phyloP scores from a whole-genome alignment of 106 monocot genomes.

The Dendrobium officinale region DNA sequence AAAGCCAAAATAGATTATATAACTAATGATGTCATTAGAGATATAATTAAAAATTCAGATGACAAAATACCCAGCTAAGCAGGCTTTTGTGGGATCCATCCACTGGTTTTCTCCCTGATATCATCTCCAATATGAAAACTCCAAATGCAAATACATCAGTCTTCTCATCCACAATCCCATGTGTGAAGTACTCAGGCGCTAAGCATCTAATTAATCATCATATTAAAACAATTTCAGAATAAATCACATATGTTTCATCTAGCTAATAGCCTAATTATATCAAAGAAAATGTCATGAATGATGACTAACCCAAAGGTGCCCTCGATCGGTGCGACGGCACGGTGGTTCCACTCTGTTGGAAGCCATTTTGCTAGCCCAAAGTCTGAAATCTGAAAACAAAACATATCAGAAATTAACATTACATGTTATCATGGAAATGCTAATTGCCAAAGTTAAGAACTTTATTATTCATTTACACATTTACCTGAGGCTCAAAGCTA shows the following conservation, averaged over 20 bases:
- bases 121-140: slow-evolving; percentile 69
- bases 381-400: slow-evolving; percentile 44
- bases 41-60: neutral
- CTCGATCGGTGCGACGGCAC: slow-evolving; percentile 48
- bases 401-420: neutral
- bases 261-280: neutral
- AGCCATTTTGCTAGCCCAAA: slow-evolving; percentile 70
- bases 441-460: neutral
- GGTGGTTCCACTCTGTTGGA: slow-evolving; percentile 50
- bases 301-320: slow-evolving; percentile 47
- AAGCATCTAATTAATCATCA: slow-evolving; percentile 48
- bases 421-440: neutral
- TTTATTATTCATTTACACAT: neutral
- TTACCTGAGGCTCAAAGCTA: slow-evolving; percentile 51
- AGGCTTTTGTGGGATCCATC: slow-evolving; percentile 72
- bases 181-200: slow-evolving; percentile 85
- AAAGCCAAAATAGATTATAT: neutral
- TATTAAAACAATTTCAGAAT: neutral
- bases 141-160: slow-evolving; percentile 86
- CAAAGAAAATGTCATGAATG: neutral
- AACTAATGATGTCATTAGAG: neutral
- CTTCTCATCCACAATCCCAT: slow-evolving; percentile 83
- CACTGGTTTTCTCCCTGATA: slow-evolving; percentile 72
- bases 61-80: slow-evolving; percentile 51
- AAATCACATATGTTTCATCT: neutral